phyloP scores from a whole-genome alignment of 2,329 filamentous ascomycete genomes.

The Penicillium sp. region DNA sequence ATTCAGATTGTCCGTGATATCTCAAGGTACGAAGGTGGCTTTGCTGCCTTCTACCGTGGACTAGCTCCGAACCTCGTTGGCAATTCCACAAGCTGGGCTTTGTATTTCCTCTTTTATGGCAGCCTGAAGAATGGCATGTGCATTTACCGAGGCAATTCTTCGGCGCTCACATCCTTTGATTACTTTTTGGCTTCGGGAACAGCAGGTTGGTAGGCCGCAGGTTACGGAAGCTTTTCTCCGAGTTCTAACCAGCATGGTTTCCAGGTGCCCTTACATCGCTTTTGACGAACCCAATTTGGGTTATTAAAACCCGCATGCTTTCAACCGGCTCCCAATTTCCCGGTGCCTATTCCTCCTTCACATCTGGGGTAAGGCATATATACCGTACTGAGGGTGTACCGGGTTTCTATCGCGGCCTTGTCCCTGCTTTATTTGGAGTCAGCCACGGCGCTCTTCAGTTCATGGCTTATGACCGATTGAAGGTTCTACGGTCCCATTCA shows the following conservation, averaged over 20 bases:
- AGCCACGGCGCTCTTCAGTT: conserved; percentile 94
- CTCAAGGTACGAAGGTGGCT: conserved; percentile 54
- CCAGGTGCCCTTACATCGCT: conserved; percentile 71
- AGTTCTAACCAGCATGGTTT: conserved; percentile 1
- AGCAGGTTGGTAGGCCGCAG: conserved; percentile 45
- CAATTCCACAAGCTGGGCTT: conserved; percentile 84
- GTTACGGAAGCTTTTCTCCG: neutral
- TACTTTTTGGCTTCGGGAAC: conserved; percentile 76
- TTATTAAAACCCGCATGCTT: conserved; percentile 96
- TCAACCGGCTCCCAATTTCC: conserved; percentile 72
- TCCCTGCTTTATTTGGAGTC: conserved; percentile 81
- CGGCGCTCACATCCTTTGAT: conserved; percentile 61
- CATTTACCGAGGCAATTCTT: conserved; percentile 33
- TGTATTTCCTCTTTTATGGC: conserved; percentile 81
- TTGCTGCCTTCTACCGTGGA: conserved; percentile 80
- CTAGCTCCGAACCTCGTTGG: conserved; percentile 87
- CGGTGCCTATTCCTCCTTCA: conserved; percentile 80
- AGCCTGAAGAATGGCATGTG: conserved; percentile 59
- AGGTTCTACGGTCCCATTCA: conserved; percentile 58
- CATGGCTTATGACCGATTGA: conserved; percentile 82
- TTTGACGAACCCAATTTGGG: conserved; percentile 95
- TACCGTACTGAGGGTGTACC: conserved; percentile 68
- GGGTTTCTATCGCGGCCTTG: conserved; percentile 86
- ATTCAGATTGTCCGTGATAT: conserved; percentile 55
- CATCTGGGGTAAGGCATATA: conserved; percentile 67